Evolutionary conservation across 2,329 filamentous ascomycete genomes (phyloP).

Genomic region (Trichophyton equinum): DNA sequence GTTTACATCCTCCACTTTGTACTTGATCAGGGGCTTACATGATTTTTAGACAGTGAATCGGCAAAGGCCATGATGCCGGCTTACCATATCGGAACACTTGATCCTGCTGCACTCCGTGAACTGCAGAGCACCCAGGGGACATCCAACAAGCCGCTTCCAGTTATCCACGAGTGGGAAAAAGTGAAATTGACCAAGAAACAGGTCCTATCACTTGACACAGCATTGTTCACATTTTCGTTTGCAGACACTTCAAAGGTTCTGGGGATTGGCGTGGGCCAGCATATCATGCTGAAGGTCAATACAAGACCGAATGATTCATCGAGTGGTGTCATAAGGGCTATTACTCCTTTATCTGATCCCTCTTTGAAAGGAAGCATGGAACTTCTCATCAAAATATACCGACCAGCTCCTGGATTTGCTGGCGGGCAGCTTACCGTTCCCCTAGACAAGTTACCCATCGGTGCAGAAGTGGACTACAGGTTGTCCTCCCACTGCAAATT

Average conservation of each 20-base stretch:
- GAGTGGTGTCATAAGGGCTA: slow-evolving; percentile 64
- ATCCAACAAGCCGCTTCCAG: slow-evolving; percentile 38
- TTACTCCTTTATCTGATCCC: slow-evolving; percentile 67
- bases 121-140: slow-evolving; percentile 21
- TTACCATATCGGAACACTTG: slow-evolving; percentile 73
- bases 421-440: slow-evolving; percentile 76
- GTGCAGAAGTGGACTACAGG: slow-evolving; percentile 69
- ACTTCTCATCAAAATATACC: slow-evolving; percentile 74
- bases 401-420: slow-evolving; percentile 34
- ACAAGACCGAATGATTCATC: slow-evolving; percentile 43
- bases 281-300: slow-evolving; percentile 65
- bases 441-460: slow-evolving; percentile 58
- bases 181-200: slow-evolving; percentile 56
- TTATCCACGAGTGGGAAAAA: slow-evolving; percentile 67
- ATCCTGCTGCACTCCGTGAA: slow-evolving; percentile 42
- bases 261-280: slow-evolving; percentile 73
- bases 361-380: slow-evolving; percentile 52
- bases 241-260: slow-evolving; percentile 57
- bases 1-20: slow-evolving; percentile 27
- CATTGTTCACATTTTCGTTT: slow-evolving; percentile 68
- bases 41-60: slow-evolving; percentile 65
- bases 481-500: slow-evolving; percentile 71
- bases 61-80: slow-evolving; percentile 79
- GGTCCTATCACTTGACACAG: slow-evolving; percentile 62
- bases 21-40: slow-evolving; percentile 13